These are phyloP conservation scores for Oemleria cerasiformis DNA, from an alignment of 306 rosid species.

Conservation along the genomic window DNA sequence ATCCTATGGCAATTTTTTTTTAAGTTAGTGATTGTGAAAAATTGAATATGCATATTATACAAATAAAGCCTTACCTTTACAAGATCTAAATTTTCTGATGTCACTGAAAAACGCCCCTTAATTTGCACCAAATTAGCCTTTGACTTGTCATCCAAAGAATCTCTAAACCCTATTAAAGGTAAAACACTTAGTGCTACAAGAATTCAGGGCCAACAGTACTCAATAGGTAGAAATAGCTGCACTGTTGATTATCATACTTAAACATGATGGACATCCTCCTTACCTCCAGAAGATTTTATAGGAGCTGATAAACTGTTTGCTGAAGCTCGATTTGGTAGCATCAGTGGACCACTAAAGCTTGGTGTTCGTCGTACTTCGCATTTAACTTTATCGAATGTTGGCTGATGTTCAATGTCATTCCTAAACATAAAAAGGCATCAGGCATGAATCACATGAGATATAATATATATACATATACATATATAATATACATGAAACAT, in stretches of 20 bases:
- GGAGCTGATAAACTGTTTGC: conserved; percentile 99
- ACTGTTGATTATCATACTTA: not conserved
- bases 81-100: conserved; percentile 93
- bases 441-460: conserved; percentile 3
- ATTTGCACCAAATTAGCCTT: conserved; percentile 96
- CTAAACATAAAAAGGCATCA: conserved; percentile 39
- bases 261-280: conserved; percentile 24
- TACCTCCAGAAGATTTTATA: conserved; percentile 97
- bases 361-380: conserved; percentile 73
- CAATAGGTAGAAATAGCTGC: conserved; percentile 20
- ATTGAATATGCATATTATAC: conserved; percentile 12
- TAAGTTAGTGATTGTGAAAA: conserved; percentile 41
- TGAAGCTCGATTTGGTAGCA: conserved; percentile 98
- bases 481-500: not conserved
- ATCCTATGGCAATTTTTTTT: conserved; percentile 60
- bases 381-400: conserved; percentile 44
- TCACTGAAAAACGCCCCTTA: conserved; percentile 95
- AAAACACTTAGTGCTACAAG: conserved; percentile 25
- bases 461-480: too few species aligned
- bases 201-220: conserved; percentile 8
- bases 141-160: conserved; percentile 87
- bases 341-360: conserved; percentile 95
- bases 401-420: conserved; percentile 64
- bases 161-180: conserved; percentile 71
- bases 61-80: conserved; percentile 63